Conservation (phyloP, 2,329 filamentous ascomycete species). For the Fusarium sambucinum region DNA sequence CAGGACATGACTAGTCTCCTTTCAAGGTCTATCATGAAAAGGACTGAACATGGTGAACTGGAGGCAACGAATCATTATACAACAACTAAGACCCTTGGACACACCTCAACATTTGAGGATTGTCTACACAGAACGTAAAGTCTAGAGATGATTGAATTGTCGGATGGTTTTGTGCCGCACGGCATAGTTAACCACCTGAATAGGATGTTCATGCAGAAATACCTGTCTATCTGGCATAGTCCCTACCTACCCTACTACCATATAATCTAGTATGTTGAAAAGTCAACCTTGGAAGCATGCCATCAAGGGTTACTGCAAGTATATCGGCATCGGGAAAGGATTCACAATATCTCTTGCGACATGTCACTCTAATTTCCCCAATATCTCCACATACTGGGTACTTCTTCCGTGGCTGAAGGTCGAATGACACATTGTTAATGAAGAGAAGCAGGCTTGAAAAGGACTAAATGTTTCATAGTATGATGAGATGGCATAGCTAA, state of each 20-base stretch:
- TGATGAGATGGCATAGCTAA: neutral
- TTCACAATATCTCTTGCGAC: neutral
- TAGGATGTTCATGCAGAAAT: neutral
- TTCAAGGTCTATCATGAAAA: neutral
- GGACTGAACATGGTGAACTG: neutral
- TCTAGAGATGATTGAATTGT: neutral
- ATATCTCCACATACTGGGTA: slow-evolving; percentile 21
- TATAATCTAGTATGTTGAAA: neutral
- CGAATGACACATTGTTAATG: slow-evolving; percentile 10
- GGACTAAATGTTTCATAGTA: slow-evolving; percentile 7
- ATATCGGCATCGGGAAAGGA: slow-evolving; percentile 13
- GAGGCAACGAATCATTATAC: neutral
- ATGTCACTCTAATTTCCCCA: slow-evolving; percentile 33
- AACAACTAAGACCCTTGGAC: neutral
- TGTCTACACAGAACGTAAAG: neutral
- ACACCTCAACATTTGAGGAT: neutral
- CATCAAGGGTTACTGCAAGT: slow-evolving; percentile 8
- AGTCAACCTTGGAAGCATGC: neutral
- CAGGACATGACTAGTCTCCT: slow-evolving; percentile 3
- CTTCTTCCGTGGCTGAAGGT: neutral
- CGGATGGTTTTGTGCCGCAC: neutral
- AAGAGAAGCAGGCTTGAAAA: slow-evolving; percentile 6
- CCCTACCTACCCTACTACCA: neutral
- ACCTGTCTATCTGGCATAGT: neutral
- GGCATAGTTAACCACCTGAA: neutral